Base-by-base conservation (phyloP, 2,329 filamentous ascomycete species). In the Ramularia endophylla region DNA sequence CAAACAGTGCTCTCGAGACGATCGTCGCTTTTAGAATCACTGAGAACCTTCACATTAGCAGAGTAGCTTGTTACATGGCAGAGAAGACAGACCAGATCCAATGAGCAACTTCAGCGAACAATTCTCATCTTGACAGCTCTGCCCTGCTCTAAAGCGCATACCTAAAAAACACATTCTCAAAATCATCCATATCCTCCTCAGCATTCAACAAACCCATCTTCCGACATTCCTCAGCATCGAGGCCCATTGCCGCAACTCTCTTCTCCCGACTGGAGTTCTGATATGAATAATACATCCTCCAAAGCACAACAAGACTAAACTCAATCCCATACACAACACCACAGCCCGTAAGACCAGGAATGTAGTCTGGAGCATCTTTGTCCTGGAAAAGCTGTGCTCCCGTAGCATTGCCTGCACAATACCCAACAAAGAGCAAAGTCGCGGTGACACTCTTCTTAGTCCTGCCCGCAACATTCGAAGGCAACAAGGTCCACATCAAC, bases 351-450 rank as follows among this genome's bases (percentile, higher is more conserved):
- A 64, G 67, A 8, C 66, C 67, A 2, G 64, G 61, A 3, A 68
- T 57, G 44, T 70, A 70, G 27, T 61, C 59, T 0, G 66, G 68
- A 4, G 68, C 67, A 47, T 70, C 68, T 25, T 59, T 57, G 2
- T 62, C 53, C 32, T 59, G 55, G 54, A 70, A 71, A 34, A 70
- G 66, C 51, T 70, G 66, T 4, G 63, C 64, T 3, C 67, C 67
- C 1, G 60, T 58, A 58, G 69, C 68, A 45, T 70, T 70, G 2
- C 67, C 68, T 2, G 65, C 63, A 32, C 67, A 70, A 47, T 70
- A 71, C 18, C 51, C 65, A 8, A 68, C 60, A 37, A 71, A 68
- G 2, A 66, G 65, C 29, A 67, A 61, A 3, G 66, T 65, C 4
- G 63, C 65, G 4, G 62, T 66, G 22, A 70, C 49, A 2, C 66